Evolutionary conservation across 2,329 filamentous ascomycete genomes (phyloP).

Genomic region (Colletotrichum tanaceti): DNA sequence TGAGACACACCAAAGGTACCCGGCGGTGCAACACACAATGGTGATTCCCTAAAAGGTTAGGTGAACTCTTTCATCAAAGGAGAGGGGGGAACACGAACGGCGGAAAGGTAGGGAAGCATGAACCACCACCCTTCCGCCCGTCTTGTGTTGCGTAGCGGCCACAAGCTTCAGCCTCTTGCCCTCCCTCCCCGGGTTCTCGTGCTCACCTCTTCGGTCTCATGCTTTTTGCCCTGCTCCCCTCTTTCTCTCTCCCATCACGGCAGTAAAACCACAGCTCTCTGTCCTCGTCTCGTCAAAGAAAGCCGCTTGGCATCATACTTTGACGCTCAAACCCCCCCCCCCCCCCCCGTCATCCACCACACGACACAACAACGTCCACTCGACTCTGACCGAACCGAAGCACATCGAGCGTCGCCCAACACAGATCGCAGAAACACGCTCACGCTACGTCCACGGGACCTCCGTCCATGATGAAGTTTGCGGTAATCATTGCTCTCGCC

Average conservation of each 20-base stretch:
- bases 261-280: not conserved
- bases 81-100: not conserved
- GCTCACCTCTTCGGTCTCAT: not conserved
- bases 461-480: conserved; percentile 51
- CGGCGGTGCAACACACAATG: conserved; percentile 7
- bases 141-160: not conserved
- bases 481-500: conserved; percentile 47
- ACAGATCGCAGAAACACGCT: not conserved
- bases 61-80: too few species aligned
- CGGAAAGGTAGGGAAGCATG: not conserved
- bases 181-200: not conserved
- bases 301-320: not conserved
- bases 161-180: conserved; percentile 21
- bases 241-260: not conserved
- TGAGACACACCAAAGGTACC: not conserved
- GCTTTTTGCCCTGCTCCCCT: not conserved
- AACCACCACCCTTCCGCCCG: conserved; percentile 9
- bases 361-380: not conserved
- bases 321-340: conserved; percentile 21
- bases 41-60: not conserved
- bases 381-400: not conserved
- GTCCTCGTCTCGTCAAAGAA: not conserved
- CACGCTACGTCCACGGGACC: conserved; percentile 5
- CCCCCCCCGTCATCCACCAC: not conserved
- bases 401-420: conserved; percentile 16